Base-by-base conservation (phyloP, 495 filamentous ascomycete species). In the Penicillium waksmanii region DNA sequence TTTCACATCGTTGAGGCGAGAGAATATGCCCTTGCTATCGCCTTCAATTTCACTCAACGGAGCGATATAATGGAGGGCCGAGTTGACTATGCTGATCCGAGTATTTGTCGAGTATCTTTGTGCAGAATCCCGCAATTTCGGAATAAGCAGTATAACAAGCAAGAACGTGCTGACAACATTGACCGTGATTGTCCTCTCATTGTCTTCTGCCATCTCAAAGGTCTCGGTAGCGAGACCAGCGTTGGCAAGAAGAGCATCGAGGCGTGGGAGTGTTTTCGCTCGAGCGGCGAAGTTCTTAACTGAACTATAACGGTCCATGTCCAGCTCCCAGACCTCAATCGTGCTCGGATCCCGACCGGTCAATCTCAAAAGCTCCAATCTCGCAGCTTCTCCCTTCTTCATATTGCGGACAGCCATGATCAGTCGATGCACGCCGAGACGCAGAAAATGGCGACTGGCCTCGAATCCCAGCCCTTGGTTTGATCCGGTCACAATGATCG, bases 401-500 rank as follows among this genome's bases (percentile, higher is more conserved):
- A 66, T n/a, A 19, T 61, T 67, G 31, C 81, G 73, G 9, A 80
- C 74, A 0, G 74, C 82, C 34, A 84, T 72, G 56, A 84, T 80
- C 1, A 83, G 65, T 15, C 69, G 72, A 5, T 56, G 54, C 2
- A 74, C 80, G 0, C 66, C 63, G 1, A 80, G 72, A 3, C 69
- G 68, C 4, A 71, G 61, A 42, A 82, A 63, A 54, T 82, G 78
- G 5, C 71, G 69, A 19, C 74, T 73, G 12, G 80, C 71, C 60
- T 84, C 80, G 6, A 73, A 64, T 1, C 82, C 81, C 2, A 83
- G 62, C 13, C 84, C 82, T 9, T 60, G 64, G 56, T 84, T 86
- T 27, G 79, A 67, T 6, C 84, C 83, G 0, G 83, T 82, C 10
- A 85, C 73, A 33, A 86, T 75, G 44, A 82, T 69, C 3, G 78